A percentile compares a stretch with the other conserved stretches of the same genome.
Evolutionary conservation across 2,329 filamentous ascomycete species (phyloP).

Genomic region (Cryphonectria nitschkei): DNA sequence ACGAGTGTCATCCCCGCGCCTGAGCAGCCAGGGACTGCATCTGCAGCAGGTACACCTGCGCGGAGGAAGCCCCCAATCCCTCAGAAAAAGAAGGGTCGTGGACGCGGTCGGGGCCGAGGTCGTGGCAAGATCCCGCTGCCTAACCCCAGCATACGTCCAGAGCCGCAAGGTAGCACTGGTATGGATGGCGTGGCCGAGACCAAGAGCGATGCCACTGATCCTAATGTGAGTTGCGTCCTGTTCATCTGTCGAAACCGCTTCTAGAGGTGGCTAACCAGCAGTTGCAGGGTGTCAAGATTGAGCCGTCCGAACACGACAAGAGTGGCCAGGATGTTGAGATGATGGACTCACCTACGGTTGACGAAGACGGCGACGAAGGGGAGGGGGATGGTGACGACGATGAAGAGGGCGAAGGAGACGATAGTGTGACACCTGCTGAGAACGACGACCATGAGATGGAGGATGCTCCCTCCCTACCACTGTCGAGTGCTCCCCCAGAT

Average conservation of each 20-base stretch:
- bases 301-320: conserved; percentile 51
- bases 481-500: conserved; percentile 13
- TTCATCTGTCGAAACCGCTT: not conserved
- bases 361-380: conserved; percentile 51
- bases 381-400: conserved; percentile 53
- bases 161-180: conserved; percentile 41
- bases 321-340: conserved; percentile 55
- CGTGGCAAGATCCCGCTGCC: conserved; percentile 53
- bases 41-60: conserved; percentile 43
- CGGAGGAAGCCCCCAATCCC: conserved; percentile 72
- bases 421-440: conserved; percentile 40
- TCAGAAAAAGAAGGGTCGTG: conserved; percentile 68
- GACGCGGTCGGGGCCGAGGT: conserved; percentile 71
- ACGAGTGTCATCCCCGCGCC: conserved; percentile 60
- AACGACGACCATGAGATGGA: conserved; percentile 35
- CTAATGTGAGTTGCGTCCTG: conserved; percentile 42
- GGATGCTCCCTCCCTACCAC: conserved; percentile 30
- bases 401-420: conserved; percentile 52
- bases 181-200: conserved; percentile 44
- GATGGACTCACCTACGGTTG: conserved; percentile 54
- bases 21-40: conserved; percentile 58
- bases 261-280: conserved; percentile 29
- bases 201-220: conserved; percentile 43
- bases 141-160: conserved; percentile 34
- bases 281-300: conserved; percentile 44